Conservation (phyloP, 2,329 filamentous ascomycete genomes). For the Dactylellina cionopaga region DNA sequence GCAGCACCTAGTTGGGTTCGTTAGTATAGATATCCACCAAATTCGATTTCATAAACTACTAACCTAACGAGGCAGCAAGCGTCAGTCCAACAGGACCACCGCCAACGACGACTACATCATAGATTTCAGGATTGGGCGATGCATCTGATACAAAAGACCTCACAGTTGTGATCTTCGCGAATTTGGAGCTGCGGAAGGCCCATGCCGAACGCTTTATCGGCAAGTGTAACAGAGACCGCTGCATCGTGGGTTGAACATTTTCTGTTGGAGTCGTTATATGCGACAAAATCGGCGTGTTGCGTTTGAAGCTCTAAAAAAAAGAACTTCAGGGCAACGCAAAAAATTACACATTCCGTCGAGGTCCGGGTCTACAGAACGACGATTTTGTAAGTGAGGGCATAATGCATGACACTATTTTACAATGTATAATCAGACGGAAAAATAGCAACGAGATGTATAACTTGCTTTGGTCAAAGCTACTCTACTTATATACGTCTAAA, state of each 20-base stretch:
- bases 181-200: constrained; percentile 21
- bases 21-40: background rate
- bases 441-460: constrained; percentile 2
- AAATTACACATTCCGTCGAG: constrained; percentile 47
- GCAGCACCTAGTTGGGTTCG: constrained; percentile 71
- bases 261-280: constrained; percentile 4
- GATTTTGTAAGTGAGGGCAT: no score
- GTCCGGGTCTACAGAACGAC: no score
- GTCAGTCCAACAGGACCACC: constrained; percentile 90
- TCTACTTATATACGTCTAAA: constrained; percentile 28
- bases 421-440: no score
- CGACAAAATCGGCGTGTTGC: constrained; percentile 14
- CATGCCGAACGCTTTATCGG: constrained; percentile 46
- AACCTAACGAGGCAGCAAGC: constrained; percentile 73
- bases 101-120: constrained; percentile 91
- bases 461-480: constrained; percentile 15
- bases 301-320: constrained; percentile 13
- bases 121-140: constrained; percentile 68
- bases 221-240: constrained; percentile 38
- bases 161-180: constrained; percentile 8
- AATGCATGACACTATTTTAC: no score
- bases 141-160: constrained; percentile 40
- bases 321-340: constrained; percentile 38
- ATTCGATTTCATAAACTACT: constrained; percentile 6
- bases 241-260: constrained; percentile 41